Evolutionary conservation across 2,329 filamentous ascomycete genomes (phyloP), one percentile per base, ranked within the genome.

Genomic region (Teratosphaeria gauchensis): DNA sequence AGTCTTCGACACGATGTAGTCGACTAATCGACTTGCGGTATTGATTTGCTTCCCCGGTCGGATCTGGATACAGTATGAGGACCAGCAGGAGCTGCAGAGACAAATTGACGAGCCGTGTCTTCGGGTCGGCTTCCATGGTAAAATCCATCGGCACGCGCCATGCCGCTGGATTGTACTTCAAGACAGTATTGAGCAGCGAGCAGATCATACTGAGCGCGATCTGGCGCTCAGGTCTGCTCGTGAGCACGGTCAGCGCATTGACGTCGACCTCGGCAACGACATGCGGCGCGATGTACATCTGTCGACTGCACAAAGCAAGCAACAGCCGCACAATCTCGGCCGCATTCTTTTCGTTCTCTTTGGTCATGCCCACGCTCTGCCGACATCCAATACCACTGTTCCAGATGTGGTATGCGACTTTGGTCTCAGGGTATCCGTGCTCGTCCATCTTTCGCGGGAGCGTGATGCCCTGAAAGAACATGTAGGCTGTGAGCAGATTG

Each of bases 341-440:
- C 60, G 94, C 84, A 73, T 96, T 96, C 76, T 82, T 95, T 76
- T 99, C 94, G 59, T 90, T 87, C 68, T 97, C 92, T 72, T 90
- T 95, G 56, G 87, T 96, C 3, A 91, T 92, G 9, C 87, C 87
- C 66, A 95, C 85, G 4, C 91, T 84, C 16, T 88, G 89, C 73
- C 96, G 95, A 78, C 92, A 97, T 14, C 94, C 94, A 32, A 99
- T 92, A 54, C 94, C 94, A 70, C 90, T 97, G 76, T 96, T 91
- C 94, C 94, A 99, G 71, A 99, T 97, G 57, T 90, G 88, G 74
- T 94, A 96, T 7, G 87, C 88, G 58, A 96, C 88, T 72, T 94
- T 65, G 19, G 64, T 58, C 32, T 68, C 65, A 3, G 66, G 62
- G 9, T 57, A 58, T 9, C 66, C 68, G n/a, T 67, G 55, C 2